Evolutionary conservation across 2,329 filamentous ascomycete species (phyloP), one percentile per base, ranked within the genome.

Genomic region (Fusarium dlaminii): DNA sequence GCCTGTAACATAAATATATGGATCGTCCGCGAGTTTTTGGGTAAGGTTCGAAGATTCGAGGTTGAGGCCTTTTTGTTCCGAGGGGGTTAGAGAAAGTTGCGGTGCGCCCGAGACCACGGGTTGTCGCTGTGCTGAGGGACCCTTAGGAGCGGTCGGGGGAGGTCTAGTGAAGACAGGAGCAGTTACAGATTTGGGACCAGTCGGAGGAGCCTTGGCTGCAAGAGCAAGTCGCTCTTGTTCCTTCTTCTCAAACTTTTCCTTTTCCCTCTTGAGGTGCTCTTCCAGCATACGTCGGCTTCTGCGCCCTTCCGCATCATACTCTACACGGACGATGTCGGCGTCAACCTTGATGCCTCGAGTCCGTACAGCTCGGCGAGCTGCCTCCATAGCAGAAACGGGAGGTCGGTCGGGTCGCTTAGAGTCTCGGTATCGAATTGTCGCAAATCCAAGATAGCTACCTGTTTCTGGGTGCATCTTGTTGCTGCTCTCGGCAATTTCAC

Each of bases 391-490:
- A 56, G 91, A 88, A 43, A 94, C 84, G 61, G 84, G 82, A 10
- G 81, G 79, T 12, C 79, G 79, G 49, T 80, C 82, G 9, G 80
- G 75, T 20, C 81, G 82, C 84, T 90, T 88, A 5, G 88, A 86
- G 80, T 98, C 96, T 78, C 93, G 91, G 82, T 97, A 99, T 67
- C 93, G 91, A 80, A 99, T 94, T 22, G 94, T 94, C 74, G 94
- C 97, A 80, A 99, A 95, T 18, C 96, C 96, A 18, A 99, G 88
- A 80, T 97, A 97, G 79, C 94, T 96, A 24, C 96, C 96, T 18
- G 95, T 98, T 66, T 95, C 92, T 14, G 96, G 96, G 82, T 99
- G 95, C 79, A 97, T 96, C 81, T 97, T 96, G 80, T 98, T 98
- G 79, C 94, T 95, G 77, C 97, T 93, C 79, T 95, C 93, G 49